Percentiles rank a stretch among this genome's conserved stretches.
Conservation (phyloP, 2,329 filamentous ascomycete species). For the Penicillium occitanis region DNA sequence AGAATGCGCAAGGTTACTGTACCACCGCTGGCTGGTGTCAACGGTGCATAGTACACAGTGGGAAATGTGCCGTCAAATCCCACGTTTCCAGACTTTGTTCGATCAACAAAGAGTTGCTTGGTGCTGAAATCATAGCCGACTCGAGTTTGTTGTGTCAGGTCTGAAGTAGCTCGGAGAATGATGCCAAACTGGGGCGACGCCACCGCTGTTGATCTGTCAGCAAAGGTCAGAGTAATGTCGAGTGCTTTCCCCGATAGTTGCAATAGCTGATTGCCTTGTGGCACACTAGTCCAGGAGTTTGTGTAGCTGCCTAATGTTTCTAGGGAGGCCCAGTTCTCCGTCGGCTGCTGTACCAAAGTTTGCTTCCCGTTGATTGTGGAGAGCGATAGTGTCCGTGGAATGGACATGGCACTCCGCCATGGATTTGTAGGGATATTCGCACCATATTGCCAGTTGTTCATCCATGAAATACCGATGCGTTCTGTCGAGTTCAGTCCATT, state of each 20-base stretch:
- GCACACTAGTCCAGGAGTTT: conserved; percentile 10
- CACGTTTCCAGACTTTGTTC: conserved; percentile 26
- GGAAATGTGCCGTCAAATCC: conserved; percentile 29
- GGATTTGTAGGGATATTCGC: conserved; percentile 26
- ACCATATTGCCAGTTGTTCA: conserved; percentile 36
- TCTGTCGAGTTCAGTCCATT: conserved; percentile 27
- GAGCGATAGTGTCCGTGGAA: conserved; percentile 28
- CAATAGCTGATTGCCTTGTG: conserved; percentile 23
- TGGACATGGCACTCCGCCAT: conserved; percentile 32
- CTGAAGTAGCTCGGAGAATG: conserved; percentile 23
- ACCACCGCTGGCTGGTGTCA: conserved; percentile 24
- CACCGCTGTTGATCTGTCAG: neutral
- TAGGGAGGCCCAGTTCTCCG: conserved; percentile 1
- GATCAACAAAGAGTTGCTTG: conserved; percentile 29
- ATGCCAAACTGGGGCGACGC: conserved; percentile 26
- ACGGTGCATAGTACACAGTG: conserved; percentile 25
- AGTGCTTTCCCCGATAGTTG: conserved; percentile 25
- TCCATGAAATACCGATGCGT: conserved; percentile 29
- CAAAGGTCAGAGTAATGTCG: conserved; percentile 27
- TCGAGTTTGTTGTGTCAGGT: conserved; percentile 27
- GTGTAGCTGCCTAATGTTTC: neutral
- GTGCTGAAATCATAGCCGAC: conserved; percentile 31
- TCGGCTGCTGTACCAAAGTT: conserved; percentile 4
- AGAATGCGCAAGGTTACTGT: conserved; percentile 28
- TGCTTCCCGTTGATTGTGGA: conserved; percentile 24